These are phyloP conservation scores for Circinella umbellata DNA, from an alignment of 371 early-diverging fungal genomes.

Conservation along the genomic window DNA sequence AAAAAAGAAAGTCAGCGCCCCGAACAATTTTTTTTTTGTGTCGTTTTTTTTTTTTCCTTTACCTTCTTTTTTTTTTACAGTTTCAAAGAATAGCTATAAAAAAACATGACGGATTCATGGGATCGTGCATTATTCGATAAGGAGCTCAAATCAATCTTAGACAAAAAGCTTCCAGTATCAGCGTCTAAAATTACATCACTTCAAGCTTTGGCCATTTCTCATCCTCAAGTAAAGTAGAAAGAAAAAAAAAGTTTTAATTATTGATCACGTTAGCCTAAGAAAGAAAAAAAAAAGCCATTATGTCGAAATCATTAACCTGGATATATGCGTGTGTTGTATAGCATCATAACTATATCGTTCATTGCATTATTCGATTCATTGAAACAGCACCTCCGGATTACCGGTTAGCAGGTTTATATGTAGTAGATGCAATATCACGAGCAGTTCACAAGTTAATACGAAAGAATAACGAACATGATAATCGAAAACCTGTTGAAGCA, in stretches of 20 bases:
- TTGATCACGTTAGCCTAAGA: background rate
- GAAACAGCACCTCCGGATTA: conserved; percentile 62
- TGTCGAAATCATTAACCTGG: too few species aligned
- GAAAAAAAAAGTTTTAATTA: background rate
- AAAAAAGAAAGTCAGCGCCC: too few species aligned
- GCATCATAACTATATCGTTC: conserved; percentile 63
- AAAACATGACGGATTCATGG: conserved; percentile 47
- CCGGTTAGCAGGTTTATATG: conserved; percentile 70
- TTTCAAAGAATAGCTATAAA: background rate
- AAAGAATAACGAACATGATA: conserved; percentile 35
- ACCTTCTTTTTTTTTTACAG: background rate
- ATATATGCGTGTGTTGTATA: conserved; percentile 19
- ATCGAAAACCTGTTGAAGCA: conserved; percentile 23
- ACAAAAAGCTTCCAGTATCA: conserved; percentile 63
- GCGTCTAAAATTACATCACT: conserved; percentile 65
- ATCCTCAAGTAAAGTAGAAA: conserved; percentile 53
- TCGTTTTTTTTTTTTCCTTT: background rate
- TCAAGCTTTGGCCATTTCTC: conserved; percentile 55
- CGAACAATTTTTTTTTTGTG: too few species aligned
- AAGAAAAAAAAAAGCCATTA: background rate
- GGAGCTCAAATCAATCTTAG: conserved; percentile 58
- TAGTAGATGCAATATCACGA: conserved; percentile 69
- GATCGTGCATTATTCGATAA: conserved; percentile 62
- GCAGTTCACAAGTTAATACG: conserved; percentile 48
- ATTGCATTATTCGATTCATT: conserved; percentile 57